Percentiles rank a stretch among this genome's conserved stretches.
Evolutionary conservation across 1,284 basidiomycete genomes (phyloP).

Genomic region (Mycena sp.): DNA sequence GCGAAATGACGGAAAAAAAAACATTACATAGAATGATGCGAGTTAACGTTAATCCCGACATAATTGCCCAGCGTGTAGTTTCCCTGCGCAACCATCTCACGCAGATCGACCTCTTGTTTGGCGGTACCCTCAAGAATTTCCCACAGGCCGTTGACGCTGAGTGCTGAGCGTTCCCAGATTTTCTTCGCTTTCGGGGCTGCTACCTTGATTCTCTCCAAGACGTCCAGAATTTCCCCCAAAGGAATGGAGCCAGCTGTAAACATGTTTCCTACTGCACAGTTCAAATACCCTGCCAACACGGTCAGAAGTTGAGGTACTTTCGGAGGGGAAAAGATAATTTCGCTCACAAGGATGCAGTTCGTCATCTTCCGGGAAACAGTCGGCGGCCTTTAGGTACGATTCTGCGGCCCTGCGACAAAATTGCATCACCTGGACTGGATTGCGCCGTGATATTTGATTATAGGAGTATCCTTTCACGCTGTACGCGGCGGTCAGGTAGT

Average conservation of each 20-base stretch:
- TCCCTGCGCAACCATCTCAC: slow-evolving; percentile 1
- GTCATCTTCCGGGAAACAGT: slow-evolving; percentile 40
- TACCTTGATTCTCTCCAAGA: slow-evolving; percentile 18
- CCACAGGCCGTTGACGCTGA: neutral
- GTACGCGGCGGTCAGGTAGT: too few relatives aligned
- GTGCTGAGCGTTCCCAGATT: slow-evolving; percentile 24
- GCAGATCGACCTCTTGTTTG: slow-evolving; percentile 8
- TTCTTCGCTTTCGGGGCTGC: slow-evolving; percentile 11
- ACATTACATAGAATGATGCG: too few relatives aligned
- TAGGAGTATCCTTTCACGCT: slow-evolving; percentile 24
- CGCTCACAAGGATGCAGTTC: slow-evolving; percentile 38
- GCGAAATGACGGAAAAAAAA: too few relatives aligned
- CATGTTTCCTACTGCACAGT: slow-evolving; percentile 5
- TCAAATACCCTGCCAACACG: slow-evolving; percentile 8
- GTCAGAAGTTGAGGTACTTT: too few relatives aligned
- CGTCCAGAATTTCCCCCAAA: slow-evolving; percentile 14
- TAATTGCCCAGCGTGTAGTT: slow-evolving; percentile 4
- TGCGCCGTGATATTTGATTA: neutral
- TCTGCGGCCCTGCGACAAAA: slow-evolving; percentile 29
- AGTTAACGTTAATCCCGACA: too few relatives aligned
- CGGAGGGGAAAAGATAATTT: too few relatives aligned
- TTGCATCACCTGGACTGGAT: neutral
- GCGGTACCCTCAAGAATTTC: neutral
- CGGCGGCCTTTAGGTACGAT: slow-evolving; percentile 36
- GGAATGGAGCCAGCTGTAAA: neutral